Base-by-base conservation (phyloP, 306 rosid species). In the Trichosanthes truncata region DNA sequence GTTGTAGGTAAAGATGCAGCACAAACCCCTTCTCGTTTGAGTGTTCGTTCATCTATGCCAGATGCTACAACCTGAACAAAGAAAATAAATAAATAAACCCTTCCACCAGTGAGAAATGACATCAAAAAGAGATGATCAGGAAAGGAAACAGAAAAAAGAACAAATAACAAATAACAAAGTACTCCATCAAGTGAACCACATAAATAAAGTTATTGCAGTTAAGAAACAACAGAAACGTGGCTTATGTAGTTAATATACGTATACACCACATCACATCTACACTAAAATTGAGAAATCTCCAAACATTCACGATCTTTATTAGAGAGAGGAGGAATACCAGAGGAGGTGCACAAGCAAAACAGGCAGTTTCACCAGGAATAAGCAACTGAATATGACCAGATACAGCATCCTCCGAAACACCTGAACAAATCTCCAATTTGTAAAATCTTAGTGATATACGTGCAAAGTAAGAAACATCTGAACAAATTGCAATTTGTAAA, bases 341-440 rank as follows among this genome's bases (percentile, higher is more conserved):
- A 85, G 98, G 98, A 79, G 99, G 97, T 74, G 99, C 97, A 80
- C 99, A 93, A 67, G 99, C 99, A 89, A 95, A 95, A 89, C 99
- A 95, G 61, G 97, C 99, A 80, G 92, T 93, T 88, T 95, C 99
- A 69, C 99, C 98, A 41, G 98, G 99, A 66, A 95, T 85, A 71
- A 95, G 85, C 85, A 95, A 79, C 87, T 95, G 99, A 87, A 95
- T 95, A 84, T 93, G 98, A 81, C 99, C 97, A 57, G 99, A 95
- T 82, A 95, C 99, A 43, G 97, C 98, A 81, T 95, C 98, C 91
- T 93, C 99, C 21, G 99, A 95, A 53, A 95, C 98, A 83, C 99
- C 99, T 93, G 90, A 51, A 76, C 76, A 84, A 86, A 76, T 79
- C 62, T 80, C 66, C 81, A 66, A 80, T 78, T 65, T 14, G 33